Evolutionary conservation across 1,139 yeast genomes (phyloP).

Genomic region (Nakaseomyces bracarensis): DNA sequence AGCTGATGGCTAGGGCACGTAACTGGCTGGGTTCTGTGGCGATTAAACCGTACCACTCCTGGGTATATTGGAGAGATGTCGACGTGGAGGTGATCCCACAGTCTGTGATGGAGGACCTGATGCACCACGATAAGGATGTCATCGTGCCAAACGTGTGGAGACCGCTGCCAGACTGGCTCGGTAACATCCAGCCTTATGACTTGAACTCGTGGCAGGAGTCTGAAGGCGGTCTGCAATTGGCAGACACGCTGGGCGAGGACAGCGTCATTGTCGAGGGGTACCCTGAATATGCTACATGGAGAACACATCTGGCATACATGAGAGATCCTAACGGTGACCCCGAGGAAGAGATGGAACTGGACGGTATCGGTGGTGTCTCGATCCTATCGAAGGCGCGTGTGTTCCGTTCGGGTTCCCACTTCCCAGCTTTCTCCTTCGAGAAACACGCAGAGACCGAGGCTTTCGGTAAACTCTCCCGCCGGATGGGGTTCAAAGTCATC

Average conservation of each 20-base stretch:
- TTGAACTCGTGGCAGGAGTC: slow-evolving; percentile 86
- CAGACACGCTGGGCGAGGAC: slow-evolving; percentile 60
- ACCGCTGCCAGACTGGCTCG: slow-evolving; percentile 67
- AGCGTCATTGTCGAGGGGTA: slow-evolving; percentile 89
- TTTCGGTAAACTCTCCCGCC: slow-evolving; percentile 77
- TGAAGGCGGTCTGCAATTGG: slow-evolving; percentile 59
- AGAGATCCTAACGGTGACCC: slow-evolving; percentile 59
- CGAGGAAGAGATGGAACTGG: slow-evolving; percentile 60
- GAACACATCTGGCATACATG: slow-evolving; percentile 71
- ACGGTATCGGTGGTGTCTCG: slow-evolving; percentile 89
- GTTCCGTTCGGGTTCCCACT: slow-evolving; percentile 76
- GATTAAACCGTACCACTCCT: slow-evolving; percentile 74
- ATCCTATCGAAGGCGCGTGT: slow-evolving; percentile 73
- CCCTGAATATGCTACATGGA: slow-evolving; percentile 83
- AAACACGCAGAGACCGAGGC: slow-evolving; percentile 93
- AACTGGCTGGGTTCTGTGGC: slow-evolving; percentile 79
- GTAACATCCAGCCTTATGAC: slow-evolving; percentile 77
- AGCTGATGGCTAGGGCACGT: slow-evolving; percentile 83
- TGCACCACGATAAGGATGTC: slow-evolving; percentile 68
- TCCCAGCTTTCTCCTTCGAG: slow-evolving; percentile 81
- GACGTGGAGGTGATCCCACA: slow-evolving; percentile 82
- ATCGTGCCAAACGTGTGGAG: slow-evolving; percentile 90
- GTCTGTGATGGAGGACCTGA: slow-evolving; percentile 66
- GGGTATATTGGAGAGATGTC: slow-evolving; percentile 94
- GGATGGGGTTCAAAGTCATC: slow-evolving; percentile 72